Evolutionary conservation across 2,329 filamentous ascomycete genomes (phyloP).

Genomic region (Colletotrichum theobromicola): DNA sequence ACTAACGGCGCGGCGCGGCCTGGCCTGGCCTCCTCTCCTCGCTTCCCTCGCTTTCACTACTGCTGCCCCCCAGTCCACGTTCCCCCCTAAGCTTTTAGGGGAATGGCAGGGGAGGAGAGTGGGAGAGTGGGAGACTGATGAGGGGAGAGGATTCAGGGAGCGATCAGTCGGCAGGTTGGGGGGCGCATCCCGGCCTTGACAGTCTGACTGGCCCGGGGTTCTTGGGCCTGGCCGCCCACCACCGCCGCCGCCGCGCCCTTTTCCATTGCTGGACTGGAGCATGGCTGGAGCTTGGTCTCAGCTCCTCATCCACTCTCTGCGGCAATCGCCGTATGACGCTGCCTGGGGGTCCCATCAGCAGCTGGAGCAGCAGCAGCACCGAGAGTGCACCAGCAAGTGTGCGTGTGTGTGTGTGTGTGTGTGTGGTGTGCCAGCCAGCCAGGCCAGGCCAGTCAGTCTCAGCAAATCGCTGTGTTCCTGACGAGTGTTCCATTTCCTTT

Average conservation of each 20-base stretch:
- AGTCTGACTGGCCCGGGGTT: not conserved
- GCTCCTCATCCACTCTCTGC: slow-evolving; percentile 20
- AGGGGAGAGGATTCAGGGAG: not conserved
- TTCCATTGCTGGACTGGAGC: not conserved
- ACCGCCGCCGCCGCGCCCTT: not conserved
- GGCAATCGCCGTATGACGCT: slow-evolving; percentile 18
- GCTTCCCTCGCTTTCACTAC: not conserved
- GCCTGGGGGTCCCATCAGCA: slow-evolving; percentile 8
- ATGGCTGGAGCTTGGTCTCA: not conserved
- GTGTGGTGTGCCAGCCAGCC: not conserved
- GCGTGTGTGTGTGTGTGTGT: not conserved
- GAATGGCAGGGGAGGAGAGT: not conserved
- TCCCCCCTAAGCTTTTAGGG: not conserved
- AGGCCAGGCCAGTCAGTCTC: not conserved
- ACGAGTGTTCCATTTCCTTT: not conserved
- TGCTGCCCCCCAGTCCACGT: not conserved
- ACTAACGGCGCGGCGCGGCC: not conserved
- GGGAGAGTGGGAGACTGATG: not conserved
- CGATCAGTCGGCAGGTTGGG: not conserved
- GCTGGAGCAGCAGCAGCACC: not conserved
- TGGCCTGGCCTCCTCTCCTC: not conserved
- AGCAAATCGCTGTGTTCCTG: not conserved
- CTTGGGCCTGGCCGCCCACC: not conserved
- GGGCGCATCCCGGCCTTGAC: not conserved
- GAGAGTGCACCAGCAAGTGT: not conserved